Conservation (phyloP, 1,284 basidiomycete genomes). For the Psilocybe mexicana region DNA sequence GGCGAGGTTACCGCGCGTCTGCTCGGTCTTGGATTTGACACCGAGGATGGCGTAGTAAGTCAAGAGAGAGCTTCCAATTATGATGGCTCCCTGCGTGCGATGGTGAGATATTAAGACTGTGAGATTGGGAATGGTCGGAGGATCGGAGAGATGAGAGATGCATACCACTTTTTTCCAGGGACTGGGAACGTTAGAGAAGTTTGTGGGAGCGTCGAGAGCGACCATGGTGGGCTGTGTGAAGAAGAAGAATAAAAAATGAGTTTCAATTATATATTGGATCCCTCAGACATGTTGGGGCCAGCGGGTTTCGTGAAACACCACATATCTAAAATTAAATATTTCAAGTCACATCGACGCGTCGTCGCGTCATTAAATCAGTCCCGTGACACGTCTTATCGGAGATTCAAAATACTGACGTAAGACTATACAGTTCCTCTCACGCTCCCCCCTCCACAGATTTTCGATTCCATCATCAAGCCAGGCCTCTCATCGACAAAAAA, state of each 20-base stretch:
- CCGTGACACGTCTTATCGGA: conserved; percentile 6
- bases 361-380: background rate
- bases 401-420: conserved; percentile 12
- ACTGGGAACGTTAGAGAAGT: background rate
- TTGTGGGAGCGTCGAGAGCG: background rate
- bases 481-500: conserved; percentile 21
- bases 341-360: background rate
- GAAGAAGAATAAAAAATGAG: too few relatives aligned
- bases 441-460: background rate
- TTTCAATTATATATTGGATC: background rate
- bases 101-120: too few relatives aligned
- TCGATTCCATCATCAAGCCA: conserved; percentile 24
- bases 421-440: conserved; percentile 14
- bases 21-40: background rate
- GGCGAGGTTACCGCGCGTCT: background rate
- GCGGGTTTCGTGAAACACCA: background rate
- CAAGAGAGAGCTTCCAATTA: conserved; percentile 1
- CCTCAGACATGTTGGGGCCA: background rate
- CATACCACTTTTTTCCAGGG: background rate
- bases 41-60: background rate
- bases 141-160: background rate
- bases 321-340: too few relatives aligned
- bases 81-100: conserved; percentile 3
- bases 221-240: background rate
- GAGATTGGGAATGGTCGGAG: background rate